These are phyloP conservation scores for Alternaria incomplexa DNA, from an alignment of 2,329 filamentous ascomycete genomes.

Conservation along the genomic window DNA sequence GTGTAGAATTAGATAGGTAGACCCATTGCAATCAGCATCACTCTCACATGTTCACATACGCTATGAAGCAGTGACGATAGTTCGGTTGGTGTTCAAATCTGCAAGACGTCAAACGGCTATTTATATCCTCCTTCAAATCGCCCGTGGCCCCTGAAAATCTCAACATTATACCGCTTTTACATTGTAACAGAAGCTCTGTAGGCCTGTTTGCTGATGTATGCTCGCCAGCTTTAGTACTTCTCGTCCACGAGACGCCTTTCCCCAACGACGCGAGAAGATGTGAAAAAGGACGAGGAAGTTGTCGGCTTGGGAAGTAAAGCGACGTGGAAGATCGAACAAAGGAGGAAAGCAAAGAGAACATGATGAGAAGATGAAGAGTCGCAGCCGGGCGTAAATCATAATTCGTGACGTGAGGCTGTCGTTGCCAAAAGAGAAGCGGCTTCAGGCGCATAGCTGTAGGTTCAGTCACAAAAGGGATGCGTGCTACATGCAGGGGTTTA, in stretches of 20 bases:
- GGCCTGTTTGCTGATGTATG: accelerated
- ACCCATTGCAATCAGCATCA: background rate
- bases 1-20: background rate
- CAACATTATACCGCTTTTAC: background rate
- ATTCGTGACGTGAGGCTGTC: background rate
- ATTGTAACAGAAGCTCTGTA: background rate
- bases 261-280: background rate
- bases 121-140: background rate
- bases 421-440: background rate
- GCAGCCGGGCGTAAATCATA: background rate
- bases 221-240: background rate
- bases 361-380: background rate
- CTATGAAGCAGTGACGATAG: background rate
- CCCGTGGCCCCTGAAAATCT: background rate
- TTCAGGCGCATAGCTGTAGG: background rate
- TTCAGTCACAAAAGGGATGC: background rate
- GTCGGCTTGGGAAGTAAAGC: background rate
- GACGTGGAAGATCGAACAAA: background rate
- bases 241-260: background rate
- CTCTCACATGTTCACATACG: background rate
- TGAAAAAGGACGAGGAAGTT: background rate
- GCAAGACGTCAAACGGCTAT: background rate
- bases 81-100: background rate
- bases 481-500: background rate
- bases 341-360: background rate